Evolutionary conservation across 352 stramenopile genomes (phyloP), one percentile per base, ranked within the genome.

Genomic region (Globisporangium lucens): DNA sequence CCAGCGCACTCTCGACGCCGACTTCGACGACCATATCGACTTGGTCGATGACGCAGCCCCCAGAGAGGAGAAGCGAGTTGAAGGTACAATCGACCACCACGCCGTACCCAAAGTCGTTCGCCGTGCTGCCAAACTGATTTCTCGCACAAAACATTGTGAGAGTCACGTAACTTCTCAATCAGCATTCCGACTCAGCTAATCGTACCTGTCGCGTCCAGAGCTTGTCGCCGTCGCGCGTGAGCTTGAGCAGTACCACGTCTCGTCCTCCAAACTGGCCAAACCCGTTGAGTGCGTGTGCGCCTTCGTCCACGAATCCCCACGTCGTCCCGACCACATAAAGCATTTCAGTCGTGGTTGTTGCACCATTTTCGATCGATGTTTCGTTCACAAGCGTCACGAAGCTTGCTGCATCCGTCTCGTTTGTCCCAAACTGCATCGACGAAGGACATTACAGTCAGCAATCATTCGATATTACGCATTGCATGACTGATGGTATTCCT

Each of bases 271-370:
- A 91, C 4, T 72, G 82, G 0, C 85, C 83, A 63, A 91, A 94
- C 2, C 77, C 75, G 41, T 92, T 94, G 33, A 90, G 77, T 12
- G 79, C 82, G 64, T 94, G 83, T 8, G 72, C 73, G 2, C 73
- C 75, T 66, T 94, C 83, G 65, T 94, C 85, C 75, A 94, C 79
- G 57, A 71, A 84, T 0, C 85, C 83, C 80, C 82, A 91, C 1
- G 85, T 92, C 70, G 78, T 85, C 9, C 80, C 85, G 3, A 82
- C 67, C 17, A 94, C 76, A 36, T 90, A 91, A 10, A 94, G 65
- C 63, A 75, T 74, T 46, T 82, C 70, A 1, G 38, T 71, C 3
- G 58, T 61, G 0, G 36, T 38, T 7, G 69, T 71, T 22, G 27
- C n/a, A 4, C 57, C 52, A 24, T 49, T 69, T 12, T 64, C 29